Conservation (phyloP, 352 stramenopile genomes). For the Globisporangium barbulae region DNA sequence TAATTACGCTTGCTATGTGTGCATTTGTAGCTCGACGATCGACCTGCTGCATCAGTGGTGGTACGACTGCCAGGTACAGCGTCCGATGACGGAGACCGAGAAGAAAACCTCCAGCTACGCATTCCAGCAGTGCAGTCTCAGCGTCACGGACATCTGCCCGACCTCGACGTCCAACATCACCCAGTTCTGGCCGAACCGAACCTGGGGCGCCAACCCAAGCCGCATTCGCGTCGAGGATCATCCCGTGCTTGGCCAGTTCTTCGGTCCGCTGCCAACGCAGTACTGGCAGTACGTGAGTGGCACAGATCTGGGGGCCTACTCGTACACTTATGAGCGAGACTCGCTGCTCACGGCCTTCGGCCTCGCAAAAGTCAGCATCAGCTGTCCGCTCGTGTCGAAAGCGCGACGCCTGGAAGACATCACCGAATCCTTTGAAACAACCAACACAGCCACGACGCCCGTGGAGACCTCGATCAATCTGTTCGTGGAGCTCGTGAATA, state of each 20-base stretch:
- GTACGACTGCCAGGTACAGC: conserved; percentile 39
- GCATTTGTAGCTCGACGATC: conserved; percentile 26
- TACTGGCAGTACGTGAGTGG: conserved; percentile 61
- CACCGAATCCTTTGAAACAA: background rate
- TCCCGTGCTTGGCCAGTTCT: conserved; percentile 42
- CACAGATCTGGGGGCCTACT: conserved; percentile 44
- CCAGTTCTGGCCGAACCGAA: conserved; percentile 32
- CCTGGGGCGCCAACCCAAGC: background rate
- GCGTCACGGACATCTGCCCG: conserved; percentile 4
- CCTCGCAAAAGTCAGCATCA: background rate
- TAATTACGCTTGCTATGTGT: background rate
- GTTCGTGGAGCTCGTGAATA: conserved; percentile 1
- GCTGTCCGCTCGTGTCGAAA: conserved; percentile 1
- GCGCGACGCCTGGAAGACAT: conserved; percentile 7
- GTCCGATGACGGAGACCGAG: conserved; percentile 24
- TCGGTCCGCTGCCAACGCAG: conserved; percentile 44
- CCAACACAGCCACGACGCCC: background rate
- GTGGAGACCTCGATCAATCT: background rate
- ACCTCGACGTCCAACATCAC: conserved; percentile 36
- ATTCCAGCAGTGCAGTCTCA: conserved; percentile 29
- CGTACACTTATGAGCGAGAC: conserved; percentile 61
- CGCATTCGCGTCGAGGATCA: conserved; percentile 39
- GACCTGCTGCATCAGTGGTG: conserved; percentile 39
- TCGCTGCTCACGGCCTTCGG: conserved; percentile 26
- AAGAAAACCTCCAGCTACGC: conserved; percentile 29